A percentile compares a stretch with the other conserved stretches of the same genome.
Evolutionary conservation across 371 early-diverging fungal genomes (phyloP).

Genomic region (Rhizopus delemar): DNA sequence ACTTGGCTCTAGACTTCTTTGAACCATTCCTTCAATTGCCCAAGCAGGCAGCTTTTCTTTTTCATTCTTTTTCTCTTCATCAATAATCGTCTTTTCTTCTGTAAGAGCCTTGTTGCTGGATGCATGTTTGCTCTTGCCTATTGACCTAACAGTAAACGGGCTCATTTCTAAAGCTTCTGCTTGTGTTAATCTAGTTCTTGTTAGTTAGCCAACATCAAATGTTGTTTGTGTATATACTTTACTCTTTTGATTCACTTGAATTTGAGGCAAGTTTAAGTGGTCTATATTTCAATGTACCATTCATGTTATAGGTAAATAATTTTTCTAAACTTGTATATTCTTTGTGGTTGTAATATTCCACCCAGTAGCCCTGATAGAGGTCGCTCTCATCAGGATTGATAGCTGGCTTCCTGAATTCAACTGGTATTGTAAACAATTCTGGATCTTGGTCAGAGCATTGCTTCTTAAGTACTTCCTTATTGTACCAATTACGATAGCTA

Average conservation of each 20-base stretch:
- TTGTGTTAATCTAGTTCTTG: slow-evolving; percentile 24
- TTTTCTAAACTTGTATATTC: slow-evolving; percentile 72
- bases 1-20: slow-evolving; percentile 57
- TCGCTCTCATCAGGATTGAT: slow-evolving; percentile 39
- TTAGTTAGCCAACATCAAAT: neutral
- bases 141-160: slow-evolving; percentile 52
- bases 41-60: slow-evolving; percentile 33
- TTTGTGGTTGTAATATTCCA: slow-evolving; percentile 77
- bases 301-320: slow-evolving; percentile 84
- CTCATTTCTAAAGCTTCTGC: slow-evolving; percentile 47
- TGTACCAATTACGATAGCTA: slow-evolving; percentile 70
- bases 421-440: slow-evolving; percentile 28
- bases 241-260: slow-evolving; percentile 30
- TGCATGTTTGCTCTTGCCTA: slow-evolving; percentile 10
- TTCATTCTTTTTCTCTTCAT: slow-evolving; percentile 19
- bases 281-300: slow-evolving; percentile 71
- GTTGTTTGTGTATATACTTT: neutral
- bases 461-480: slow-evolving; percentile 43
- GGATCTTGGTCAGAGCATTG: slow-evolving; percentile 31
- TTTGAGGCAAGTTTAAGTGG: slow-evolving; percentile 34
- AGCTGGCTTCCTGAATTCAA: slow-evolving; percentile 29
- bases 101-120: slow-evolving; percentile 1
- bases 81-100: slow-evolving; percentile 21
- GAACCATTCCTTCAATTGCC: slow-evolving; percentile 56
- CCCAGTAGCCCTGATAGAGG: slow-evolving; percentile 66